phyloP scores from a whole-genome alignment of 2,329 filamentous ascomycete genomes.

The Pseudogymnoascus sp. region DNA sequence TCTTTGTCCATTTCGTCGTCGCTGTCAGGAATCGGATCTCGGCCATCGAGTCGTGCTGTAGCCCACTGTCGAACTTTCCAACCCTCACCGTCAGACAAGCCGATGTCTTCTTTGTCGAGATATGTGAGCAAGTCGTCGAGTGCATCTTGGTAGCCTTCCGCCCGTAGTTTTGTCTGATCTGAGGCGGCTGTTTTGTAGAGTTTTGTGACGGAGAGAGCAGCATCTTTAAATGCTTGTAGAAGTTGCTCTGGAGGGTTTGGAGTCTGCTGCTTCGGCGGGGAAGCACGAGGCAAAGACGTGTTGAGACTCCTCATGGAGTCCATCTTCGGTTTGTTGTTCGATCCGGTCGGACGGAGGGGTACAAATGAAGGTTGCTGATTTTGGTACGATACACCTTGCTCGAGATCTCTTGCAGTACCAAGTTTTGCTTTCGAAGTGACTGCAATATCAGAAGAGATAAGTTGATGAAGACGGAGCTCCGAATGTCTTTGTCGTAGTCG shows the following conservation, averaged over 20 bases:
- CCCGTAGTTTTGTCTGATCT: slow-evolving; percentile 65
- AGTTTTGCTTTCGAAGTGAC: background rate
- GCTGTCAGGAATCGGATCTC: slow-evolving; percentile 51
- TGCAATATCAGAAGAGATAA: background rate
- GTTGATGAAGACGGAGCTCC: background rate
- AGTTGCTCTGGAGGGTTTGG: slow-evolving; percentile 54
- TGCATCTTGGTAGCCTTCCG: slow-evolving; percentile 87
- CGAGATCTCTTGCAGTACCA: background rate
- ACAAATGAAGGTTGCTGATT: background rate
- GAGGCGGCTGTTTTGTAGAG: slow-evolving; percentile 86
- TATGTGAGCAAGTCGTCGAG: slow-evolving; percentile 83
- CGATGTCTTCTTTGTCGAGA: slow-evolving; percentile 73
- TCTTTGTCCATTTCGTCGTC: slow-evolving; percentile 62
- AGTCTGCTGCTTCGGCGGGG: slow-evolving; percentile 35
- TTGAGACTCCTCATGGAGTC: slow-evolving; percentile 58
- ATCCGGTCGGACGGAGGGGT: slow-evolving; percentile 1
- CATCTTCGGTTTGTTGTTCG: slow-evolving; percentile 34
- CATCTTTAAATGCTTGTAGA: slow-evolving; percentile 82
- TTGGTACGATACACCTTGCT: background rate
- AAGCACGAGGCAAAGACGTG: slow-evolving; percentile 49
- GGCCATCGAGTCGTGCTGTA: slow-evolving; percentile 60
- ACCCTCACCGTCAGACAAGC: slow-evolving; percentile 70
- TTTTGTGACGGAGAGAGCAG: slow-evolving; percentile 88
- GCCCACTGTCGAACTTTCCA: slow-evolving; percentile 56
- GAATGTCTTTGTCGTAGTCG: background rate